These are phyloP conservation scores for Saturnispora saitoi DNA, from an alignment of 805 yeast species.

Conservation along the genomic window DNA sequence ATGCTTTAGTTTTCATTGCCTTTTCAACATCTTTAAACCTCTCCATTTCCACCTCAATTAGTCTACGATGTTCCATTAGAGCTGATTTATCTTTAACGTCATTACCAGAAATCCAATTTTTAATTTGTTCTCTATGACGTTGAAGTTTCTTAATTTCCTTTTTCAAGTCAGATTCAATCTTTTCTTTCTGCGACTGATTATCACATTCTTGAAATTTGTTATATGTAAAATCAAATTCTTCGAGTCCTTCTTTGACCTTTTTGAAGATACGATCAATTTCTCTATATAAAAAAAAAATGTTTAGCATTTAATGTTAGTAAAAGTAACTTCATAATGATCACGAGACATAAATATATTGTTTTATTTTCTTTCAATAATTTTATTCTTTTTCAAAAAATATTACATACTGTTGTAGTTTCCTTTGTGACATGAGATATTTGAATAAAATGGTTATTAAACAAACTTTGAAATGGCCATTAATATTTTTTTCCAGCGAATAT, in stretches of 20 bases:
- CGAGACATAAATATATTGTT: neutral
- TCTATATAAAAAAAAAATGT: slow-evolving; percentile 16
- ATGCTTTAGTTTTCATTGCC: slow-evolving; percentile 48
- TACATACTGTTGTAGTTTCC: slow-evolving; percentile 43
- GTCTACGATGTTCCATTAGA: slow-evolving; percentile 37
- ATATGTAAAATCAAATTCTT: slow-evolving; percentile 45
- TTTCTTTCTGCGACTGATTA: slow-evolving; percentile 47
- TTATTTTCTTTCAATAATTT: neutral
- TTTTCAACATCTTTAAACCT: slow-evolving; percentile 52
- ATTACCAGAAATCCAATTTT: slow-evolving; percentile 48
- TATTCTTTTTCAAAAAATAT: neutral
- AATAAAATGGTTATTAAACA: neutral
- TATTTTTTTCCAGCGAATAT: slow-evolving; percentile 2
- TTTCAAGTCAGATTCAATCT: slow-evolving; percentile 46
- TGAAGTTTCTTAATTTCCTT: slow-evolving; percentile 54
- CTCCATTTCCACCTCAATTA: slow-evolving; percentile 45
- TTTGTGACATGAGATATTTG: slow-evolving; percentile 33
- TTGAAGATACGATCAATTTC: slow-evolving; percentile 58
- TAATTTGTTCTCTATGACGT: slow-evolving; percentile 51
- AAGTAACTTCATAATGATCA: neutral
- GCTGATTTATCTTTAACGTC: slow-evolving; percentile 40
- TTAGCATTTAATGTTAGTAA: neutral
- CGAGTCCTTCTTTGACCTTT: slow-evolving; percentile 50
- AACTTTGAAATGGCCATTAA: neutral
- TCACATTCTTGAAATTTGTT: slow-evolving; percentile 42